phyloP scores from a whole-genome alignment of 2,329 filamentous ascomycete species.

The Phaeophleospora eucalypticola region DNA sequence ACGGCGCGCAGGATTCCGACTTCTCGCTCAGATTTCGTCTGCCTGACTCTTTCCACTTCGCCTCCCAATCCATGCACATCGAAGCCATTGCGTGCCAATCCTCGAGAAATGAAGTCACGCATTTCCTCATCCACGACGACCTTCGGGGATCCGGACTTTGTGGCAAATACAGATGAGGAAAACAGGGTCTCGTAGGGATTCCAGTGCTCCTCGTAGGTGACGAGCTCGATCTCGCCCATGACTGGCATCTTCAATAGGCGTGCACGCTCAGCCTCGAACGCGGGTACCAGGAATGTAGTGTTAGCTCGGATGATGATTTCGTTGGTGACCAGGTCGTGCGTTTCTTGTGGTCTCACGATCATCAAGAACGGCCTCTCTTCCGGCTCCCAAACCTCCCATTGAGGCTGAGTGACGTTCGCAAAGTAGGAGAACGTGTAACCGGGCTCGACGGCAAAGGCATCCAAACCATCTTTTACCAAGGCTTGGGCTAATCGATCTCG shows the following conservation, averaged over 20 bases:
- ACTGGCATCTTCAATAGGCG: slow-evolving; percentile 57
- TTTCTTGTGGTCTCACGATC: slow-evolving; percentile 49
- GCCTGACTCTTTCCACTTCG: slow-evolving; percentile 55
- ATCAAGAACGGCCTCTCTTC: slow-evolving; percentile 62
- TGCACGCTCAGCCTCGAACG: slow-evolving; percentile 59
- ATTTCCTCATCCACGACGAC: slow-evolving; percentile 65
- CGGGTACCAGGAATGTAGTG: slow-evolving; percentile 56
- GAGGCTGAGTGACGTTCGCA: slow-evolving; percentile 31
- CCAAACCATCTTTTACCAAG: slow-evolving; percentile 47
- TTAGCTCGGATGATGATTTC: slow-evolving; percentile 47
- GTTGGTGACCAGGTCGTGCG: slow-evolving; percentile 20
- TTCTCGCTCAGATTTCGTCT: slow-evolving; percentile 55
- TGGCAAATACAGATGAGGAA: slow-evolving; percentile 11
- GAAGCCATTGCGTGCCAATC: slow-evolving; percentile 52
- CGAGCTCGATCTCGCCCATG: slow-evolving; percentile 48
- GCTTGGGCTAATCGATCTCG: slow-evolving; percentile 55
- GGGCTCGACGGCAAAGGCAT: slow-evolving; percentile 61
- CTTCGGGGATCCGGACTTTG: slow-evolving; percentile 28
- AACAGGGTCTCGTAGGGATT: slow-evolving; percentile 57
- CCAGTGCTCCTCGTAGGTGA: slow-evolving; percentile 63
- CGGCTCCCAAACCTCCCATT: slow-evolving; percentile 64
- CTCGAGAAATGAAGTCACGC: slow-evolving; percentile 59
- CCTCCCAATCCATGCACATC: slow-evolving; percentile 52
- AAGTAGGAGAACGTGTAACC: slow-evolving; percentile 64
- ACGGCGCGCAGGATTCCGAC: slow-evolving; percentile 57